Base-by-base conservation (phyloP, 2,329 filamentous ascomycete species). In the Bisporella sp. region DNA sequence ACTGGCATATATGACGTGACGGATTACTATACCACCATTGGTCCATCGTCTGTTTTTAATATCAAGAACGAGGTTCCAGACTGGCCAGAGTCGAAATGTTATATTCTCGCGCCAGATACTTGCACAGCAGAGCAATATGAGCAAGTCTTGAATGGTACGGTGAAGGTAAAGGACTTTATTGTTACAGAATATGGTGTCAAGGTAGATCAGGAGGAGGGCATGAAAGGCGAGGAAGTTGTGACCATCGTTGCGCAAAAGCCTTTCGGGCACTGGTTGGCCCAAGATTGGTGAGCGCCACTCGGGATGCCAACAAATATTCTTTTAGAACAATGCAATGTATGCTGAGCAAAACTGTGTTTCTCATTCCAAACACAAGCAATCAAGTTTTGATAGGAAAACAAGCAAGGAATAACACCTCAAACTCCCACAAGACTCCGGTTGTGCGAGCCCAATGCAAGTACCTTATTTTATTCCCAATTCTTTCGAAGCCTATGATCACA, bases 71-170 rank as follows among this genome's bases (percentile, higher is more conserved):
- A 39, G n/a, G 29, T 71, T 1, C 69, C 73, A 0, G 62, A 66
- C 2, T 60, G 62, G 29, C 69, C 71, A 0, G 65, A 62, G 13
- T 66, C 68, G 5, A 64, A 67, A 42, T 78, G 74, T 54, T 77
- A 77, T 49, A 49, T 44, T 21, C 66, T 46, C 59, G 62, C 4
- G 50, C 71, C 32, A 35, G 48, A 9, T 0, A 72, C 66, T 1
- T 78, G 76, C 53, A 75, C 71, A 1, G 55, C 66, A 1, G 71
- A 75, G 4, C 69, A 77, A 61, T 61, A 65, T 37, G 59, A 61
- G 31, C 64, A 64, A 11, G 62, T 79, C 6, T 47, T 59, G 5
- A 69, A 74, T 55, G 73, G 72, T 5, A 71, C 69, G 13, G 75
- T 72, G 1, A 48, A 70, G 13, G 64, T 78, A 9, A 63, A 68